phyloP scores from a whole-genome alignment of 73 alveolate genomes.

The Tetrahymena malaccensis region DNA sequence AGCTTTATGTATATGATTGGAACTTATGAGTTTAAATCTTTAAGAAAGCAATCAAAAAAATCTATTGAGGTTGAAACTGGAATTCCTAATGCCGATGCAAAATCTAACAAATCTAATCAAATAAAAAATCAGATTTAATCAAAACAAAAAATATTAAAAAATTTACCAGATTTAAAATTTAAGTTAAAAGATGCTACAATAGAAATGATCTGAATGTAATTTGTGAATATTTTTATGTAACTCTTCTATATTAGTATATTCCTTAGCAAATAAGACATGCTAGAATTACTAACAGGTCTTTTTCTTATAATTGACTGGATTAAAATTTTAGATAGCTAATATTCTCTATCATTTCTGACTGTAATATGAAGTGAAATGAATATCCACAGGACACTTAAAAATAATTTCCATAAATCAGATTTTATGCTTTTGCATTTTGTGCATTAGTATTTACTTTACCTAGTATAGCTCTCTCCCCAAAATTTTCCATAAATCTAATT shows the following conservation, averaged over 20 bases:
- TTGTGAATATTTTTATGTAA: not conserved
- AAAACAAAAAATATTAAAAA: too few relatives aligned
- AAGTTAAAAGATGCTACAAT: not conserved
- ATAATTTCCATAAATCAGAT: not conserved
- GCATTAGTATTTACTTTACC: not conserved
- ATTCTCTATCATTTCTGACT: not conserved
- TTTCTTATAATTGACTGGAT: not conserved
- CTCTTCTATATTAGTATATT: not conserved
- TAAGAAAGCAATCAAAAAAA: not conserved
- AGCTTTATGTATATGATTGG: not conserved
- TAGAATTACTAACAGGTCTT: not conserved
- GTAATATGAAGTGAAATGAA: not conserved
- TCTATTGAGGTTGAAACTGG: not conserved
- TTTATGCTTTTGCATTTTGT: not conserved
- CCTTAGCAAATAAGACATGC: not conserved
- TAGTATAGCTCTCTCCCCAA: not conserved
- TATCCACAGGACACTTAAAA: not conserved
- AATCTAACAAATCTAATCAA: not conserved
- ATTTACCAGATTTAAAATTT: not conserved
- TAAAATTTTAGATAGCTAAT: not conserved
- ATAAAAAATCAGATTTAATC: too few relatives aligned
- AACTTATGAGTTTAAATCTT: not conserved
- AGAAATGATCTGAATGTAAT: not conserved
- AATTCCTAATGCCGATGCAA: not conserved
- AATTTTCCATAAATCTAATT: not conserved